Evolutionary conservation across 257 asterid species (phyloP), one percentile per base, ranked within the genome.

Genomic region (Fraxinus cuspidata): DNA sequence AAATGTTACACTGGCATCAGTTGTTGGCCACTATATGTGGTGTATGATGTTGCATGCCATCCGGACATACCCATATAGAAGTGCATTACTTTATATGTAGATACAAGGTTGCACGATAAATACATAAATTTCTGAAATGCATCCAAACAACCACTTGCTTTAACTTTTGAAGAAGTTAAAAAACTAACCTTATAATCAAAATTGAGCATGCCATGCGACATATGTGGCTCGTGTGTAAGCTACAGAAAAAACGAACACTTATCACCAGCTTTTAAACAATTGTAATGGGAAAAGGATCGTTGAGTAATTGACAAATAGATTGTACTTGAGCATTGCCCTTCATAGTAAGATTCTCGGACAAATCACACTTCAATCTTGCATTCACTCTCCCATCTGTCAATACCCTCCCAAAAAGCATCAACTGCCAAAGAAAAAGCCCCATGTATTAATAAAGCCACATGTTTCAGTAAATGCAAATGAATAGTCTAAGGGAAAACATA

Each of bases 331-430:
- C 98, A 75, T 89, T 88, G 75, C 89, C 98, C 87, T 94, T 96
- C 81, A 94, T 84, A 68, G 92, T 58, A 79, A 96, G 97, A 80
- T 93, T 92, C 74, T 96, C 98, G 29, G 96, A 75, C 78, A 96
- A 84, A 85, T 96, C 98, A 76, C 95, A 89, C 93, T 93, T 96
- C 83, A 94, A 47, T 84, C 99, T 90, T 35, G 99, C 99, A 87
- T 78, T 92, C 75, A 96, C 82, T 83, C 98, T 93, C 74, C 99
- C 99, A 78, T 96, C 99, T 16, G 96, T 96, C 89, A 87, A 38
- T 27, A 96, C 84, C 79, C 99, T 88, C 80, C 99, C 99, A 38
- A 96, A 75, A 79, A 96, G 98, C 97, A 96, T 91, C 78, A 92
- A 78, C 98, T 96, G 97, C 73, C 74, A 79, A 81, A 73, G 76